Evolutionary conservation across 2,329 filamentous ascomycete species (phyloP).

Genomic region (Verticillium nonalfalfae): DNA sequence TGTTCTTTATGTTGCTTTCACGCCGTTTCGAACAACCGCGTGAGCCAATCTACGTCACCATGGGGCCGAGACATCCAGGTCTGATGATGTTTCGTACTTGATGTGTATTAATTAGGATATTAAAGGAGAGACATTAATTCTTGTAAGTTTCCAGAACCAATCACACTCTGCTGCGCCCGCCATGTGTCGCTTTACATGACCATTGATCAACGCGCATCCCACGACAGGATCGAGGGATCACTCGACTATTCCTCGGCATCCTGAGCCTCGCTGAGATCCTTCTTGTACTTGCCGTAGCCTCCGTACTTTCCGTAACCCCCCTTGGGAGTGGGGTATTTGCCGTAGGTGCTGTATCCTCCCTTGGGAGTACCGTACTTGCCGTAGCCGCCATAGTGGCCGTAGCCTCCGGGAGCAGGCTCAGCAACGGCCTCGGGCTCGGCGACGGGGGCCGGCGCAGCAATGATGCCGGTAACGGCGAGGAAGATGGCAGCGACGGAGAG

Average conservation of each 20-base stretch:
- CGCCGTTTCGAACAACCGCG: too few species aligned
- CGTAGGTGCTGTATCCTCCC: not conserved
- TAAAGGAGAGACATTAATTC: not conserved
- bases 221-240: not conserved
- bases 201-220: not conserved
- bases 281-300: conserved; percentile 6
- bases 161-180: not conserved
- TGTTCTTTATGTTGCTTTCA: too few species aligned
- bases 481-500: conserved; percentile 17
- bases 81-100: not conserved
- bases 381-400: conserved; percentile 8
- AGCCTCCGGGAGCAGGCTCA: conserved; percentile 3
- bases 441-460: conserved; percentile 13
- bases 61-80: too few species aligned
- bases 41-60: too few species aligned
- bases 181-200: not conserved
- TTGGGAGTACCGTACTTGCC: conserved; percentile 3
- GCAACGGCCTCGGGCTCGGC: conserved; percentile 12
- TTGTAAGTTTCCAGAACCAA: not conserved
- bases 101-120: not conserved
- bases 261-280: not conserved
- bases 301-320: conserved; percentile 8
- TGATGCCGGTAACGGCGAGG: conserved; percentile 15
- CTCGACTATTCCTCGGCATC: not conserved
- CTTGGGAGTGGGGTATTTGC: conserved; percentile 3